Percentiles rank a stretch among this genome's conserved stretches.
Evolutionary conservation across 2,329 filamentous ascomycete species (phyloP).

Genomic region (Fusarium ambrosium): DNA sequence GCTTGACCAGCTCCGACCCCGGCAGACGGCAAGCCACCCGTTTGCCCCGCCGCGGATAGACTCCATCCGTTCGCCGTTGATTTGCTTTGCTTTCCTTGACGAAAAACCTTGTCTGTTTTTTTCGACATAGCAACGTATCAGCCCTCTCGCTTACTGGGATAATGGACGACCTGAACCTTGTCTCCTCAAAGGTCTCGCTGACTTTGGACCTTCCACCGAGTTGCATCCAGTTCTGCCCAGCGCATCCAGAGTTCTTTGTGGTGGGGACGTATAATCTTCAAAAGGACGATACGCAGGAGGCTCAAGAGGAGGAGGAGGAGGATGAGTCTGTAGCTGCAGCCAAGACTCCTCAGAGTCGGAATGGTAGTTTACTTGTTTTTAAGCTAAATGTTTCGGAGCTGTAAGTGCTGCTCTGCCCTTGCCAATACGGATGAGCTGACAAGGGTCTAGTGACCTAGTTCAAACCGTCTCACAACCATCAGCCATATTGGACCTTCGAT

Average conservation of each 20-base stretch:
- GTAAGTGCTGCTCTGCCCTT: slow-evolving; percentile 61
- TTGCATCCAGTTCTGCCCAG: slow-evolving; percentile 81
- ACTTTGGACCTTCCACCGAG: slow-evolving; percentile 78
- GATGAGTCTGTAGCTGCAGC: slow-evolving; percentile 36
- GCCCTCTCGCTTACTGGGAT: background rate
- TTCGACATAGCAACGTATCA: background rate
- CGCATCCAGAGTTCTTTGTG: slow-evolving; percentile 74
- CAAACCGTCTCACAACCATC: slow-evolving; percentile 75
- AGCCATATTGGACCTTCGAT: slow-evolving; percentile 88
- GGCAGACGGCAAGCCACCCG: slow-evolving; percentile 29
- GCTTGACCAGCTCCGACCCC: slow-evolving; percentile 25
- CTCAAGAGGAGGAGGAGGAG: slow-evolving; percentile 41
- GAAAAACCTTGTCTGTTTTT: slow-evolving; percentile 20
- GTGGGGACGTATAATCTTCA: slow-evolving; percentile 89
- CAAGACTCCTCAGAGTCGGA: slow-evolving; percentile 71
- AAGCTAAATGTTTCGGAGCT: slow-evolving; percentile 64
- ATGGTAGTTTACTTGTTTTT: slow-evolving; percentile 80
- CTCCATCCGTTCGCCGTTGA: slow-evolving; percentile 21
- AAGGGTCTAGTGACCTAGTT: slow-evolving; percentile 61
- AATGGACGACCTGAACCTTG: slow-evolving; percentile 43
- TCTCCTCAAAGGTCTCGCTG: slow-evolving; percentile 62
- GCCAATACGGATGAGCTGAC: slow-evolving; percentile 9
- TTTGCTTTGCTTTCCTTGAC: slow-evolving; percentile 7
- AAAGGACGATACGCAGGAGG: slow-evolving; percentile 53
- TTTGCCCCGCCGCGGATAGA: slow-evolving; percentile 36